Base-by-base conservation (phyloP, 495 filamentous ascomycete genomes). In the Penicillium odoratum region DNA sequence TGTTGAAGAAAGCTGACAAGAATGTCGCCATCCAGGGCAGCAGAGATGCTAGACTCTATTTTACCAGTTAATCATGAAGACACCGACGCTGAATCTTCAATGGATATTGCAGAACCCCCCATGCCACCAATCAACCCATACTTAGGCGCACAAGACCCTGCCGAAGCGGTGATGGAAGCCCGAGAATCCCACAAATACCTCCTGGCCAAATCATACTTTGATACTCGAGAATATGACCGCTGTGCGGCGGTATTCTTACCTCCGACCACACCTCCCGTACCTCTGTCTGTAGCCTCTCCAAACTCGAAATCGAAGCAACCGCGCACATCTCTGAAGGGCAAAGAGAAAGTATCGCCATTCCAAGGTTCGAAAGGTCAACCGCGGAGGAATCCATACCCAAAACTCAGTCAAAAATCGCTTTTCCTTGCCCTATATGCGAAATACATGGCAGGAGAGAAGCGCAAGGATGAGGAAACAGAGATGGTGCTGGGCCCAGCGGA, bases 401-500 rank as follows among this genome's bases (percentile, higher is more conserved):
- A 66, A 7, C 66, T 96, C 55, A 96, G 92, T 71, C 91, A 96
- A 68, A 93, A 91, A 67, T 88, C 92, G 15, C 68, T 96, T n/a
- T 99, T 99, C 66, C 79, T 99, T 36, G 87, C 91, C 1, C 78
- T 98, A 13, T 99, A 99, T 62, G 89, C 95, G 21, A 95, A 91
- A 58, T 92, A 89, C 65, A 82, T 99, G 53, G 87, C 93, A 1
- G 95, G 95, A 3, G 95, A 98, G 76, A 99, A 99, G 77, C 84
- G 88, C 51, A 96, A 91, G 70, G 88, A 97, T 68, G 95, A 99
- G 66, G 95, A 97, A 33, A 89, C 89, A 28, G 95, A 99, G 74
- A 98, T 97, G 91, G 89, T 99, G 7, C 80, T 99, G 69, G 95
- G 95, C 0, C 95, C 95, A 0, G 83, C 91, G 33, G 95, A 99